A percentile compares a stretch with the other conserved stretches of the same genome.
Conservation (phyloP, 495 filamentous ascomycete genomes). For the Tuber microsphaerosporum region DNA sequence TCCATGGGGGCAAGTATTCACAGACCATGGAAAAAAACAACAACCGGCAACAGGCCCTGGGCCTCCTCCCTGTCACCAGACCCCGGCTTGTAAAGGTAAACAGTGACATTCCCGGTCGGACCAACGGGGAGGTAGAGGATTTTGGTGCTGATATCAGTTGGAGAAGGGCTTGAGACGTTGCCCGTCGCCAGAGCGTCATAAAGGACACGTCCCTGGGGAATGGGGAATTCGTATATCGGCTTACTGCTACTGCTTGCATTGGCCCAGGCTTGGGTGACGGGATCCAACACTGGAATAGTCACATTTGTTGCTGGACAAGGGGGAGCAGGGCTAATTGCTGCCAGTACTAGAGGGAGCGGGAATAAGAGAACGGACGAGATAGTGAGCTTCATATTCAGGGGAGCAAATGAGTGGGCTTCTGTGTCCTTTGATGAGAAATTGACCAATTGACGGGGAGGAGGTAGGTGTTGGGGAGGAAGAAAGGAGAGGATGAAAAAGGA, state of each 20-base stretch:
- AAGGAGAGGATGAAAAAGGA: neutral
- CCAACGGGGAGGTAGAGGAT: conserved; percentile 29
- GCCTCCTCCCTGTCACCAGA: neutral
- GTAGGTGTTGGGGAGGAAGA: neutral
- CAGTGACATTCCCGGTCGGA: conserved; percentile 17
- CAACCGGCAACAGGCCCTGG: conserved; percentile 10
- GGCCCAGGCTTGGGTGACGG: conserved; percentile 29
- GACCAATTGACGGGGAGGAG: neutral
- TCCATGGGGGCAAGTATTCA: neutral
- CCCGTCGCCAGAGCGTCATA: conserved; percentile 13
- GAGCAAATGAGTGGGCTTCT: neutral
- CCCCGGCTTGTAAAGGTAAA: conserved; percentile 26
- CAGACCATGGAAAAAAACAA: conserved; percentile 30
- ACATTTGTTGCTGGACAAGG: conserved; percentile 1
- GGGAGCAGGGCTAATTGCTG: neutral
- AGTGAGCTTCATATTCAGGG: neutral
- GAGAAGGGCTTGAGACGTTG: conserved; percentile 11
- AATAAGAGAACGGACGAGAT: neutral
- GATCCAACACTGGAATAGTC: conserved; percentile 30
- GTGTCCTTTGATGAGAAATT: neutral
- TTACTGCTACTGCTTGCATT: conserved; percentile 7
- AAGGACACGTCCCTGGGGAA: conserved; percentile 24
- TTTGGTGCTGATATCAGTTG: conserved; percentile 9
- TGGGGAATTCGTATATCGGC: conserved; percentile 20
- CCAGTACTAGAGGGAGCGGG: neutral